phyloP scores from a whole-genome alignment of 495 filamentous ascomycete genomes.

The Penicillium parvum region DNA sequence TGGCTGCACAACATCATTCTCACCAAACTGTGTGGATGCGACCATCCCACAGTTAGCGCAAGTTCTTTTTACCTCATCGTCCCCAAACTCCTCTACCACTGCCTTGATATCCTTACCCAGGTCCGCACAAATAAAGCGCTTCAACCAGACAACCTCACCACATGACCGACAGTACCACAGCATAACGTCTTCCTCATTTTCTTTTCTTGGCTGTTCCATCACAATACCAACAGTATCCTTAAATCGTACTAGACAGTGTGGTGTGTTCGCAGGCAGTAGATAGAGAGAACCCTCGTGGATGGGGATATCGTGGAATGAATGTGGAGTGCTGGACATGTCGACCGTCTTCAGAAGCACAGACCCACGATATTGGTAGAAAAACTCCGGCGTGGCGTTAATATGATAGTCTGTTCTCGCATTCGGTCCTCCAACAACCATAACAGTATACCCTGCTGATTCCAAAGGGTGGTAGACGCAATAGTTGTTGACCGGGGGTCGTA shows the following conservation, averaged over 20 bases:
- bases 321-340: conserved; percentile 49
- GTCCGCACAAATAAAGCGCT: conserved; percentile 82
- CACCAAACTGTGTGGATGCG: conserved; percentile 47
- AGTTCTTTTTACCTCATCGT: conserved; percentile 62
- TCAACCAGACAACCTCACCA: conserved; percentile 76
- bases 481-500: conserved; percentile 95
- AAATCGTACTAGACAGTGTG: conserved; percentile 75
- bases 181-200: conserved; percentile 69
- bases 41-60: conserved; percentile 76
- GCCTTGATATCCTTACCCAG: conserved; percentile 96
- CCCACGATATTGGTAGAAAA: conserved; percentile 95
- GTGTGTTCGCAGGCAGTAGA: conserved; percentile 83
- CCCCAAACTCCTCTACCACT: conserved; percentile 80
- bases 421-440: conserved; percentile 88
- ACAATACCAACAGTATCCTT: conserved; percentile 75
- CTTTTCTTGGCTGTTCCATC: conserved; percentile 75
- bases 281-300: conserved; percentile 95
- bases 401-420: conserved; percentile 98
- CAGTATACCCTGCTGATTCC: conserved; percentile 42
- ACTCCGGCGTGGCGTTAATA: conserved; percentile 94
- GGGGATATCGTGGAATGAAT: conserved; percentile 71
- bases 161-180: conserved; percentile 77
- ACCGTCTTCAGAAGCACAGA: conserved; percentile 93
- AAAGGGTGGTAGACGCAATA: conserved; percentile 83
- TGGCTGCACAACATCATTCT: conserved; percentile 45